A percentile compares a stretch with the other conserved stretches of the same genome.
Evolutionary conservation across 2,329 filamentous ascomycete genomes (phyloP).

Genomic region (Rutstroemia sp.): DNA sequence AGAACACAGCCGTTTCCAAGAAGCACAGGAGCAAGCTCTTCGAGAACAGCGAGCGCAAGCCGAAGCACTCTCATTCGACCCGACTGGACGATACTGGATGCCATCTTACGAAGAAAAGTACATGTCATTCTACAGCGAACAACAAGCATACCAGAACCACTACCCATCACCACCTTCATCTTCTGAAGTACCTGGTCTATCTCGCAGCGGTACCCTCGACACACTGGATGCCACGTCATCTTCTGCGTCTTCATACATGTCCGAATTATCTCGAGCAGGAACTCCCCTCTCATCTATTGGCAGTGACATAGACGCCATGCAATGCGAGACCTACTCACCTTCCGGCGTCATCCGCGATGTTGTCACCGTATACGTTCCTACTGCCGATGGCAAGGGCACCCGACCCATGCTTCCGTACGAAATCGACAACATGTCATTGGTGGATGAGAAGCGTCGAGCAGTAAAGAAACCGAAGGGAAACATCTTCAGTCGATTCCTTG

Average conservation of each 20-base stretch:
- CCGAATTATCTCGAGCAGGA: slow-evolving; percentile 23
- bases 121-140: slow-evolving; percentile 13
- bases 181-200: slow-evolving; percentile 30
- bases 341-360: slow-evolving; percentile 19
- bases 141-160: slow-evolving; percentile 8
- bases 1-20: slow-evolving; percentile 16
- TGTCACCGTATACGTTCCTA: slow-evolving; percentile 22
- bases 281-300: slow-evolving; percentile 30
- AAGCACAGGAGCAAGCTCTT: slow-evolving; percentile 17
- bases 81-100: slow-evolving; percentile 23
- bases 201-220: slow-evolving; percentile 28
- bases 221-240: slow-evolving; percentile 26
- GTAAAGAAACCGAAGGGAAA: slow-evolving; percentile 24
- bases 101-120: slow-evolving; percentile 11
- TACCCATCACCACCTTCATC: slow-evolving; percentile 31
- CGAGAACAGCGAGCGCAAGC: slow-evolving; percentile 18
- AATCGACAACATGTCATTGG: slow-evolving; percentile 21
- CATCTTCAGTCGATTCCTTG: slow-evolving; percentile 25
- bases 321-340: slow-evolving; percentile 7
- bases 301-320: slow-evolving; percentile 19
- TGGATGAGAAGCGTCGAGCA: slow-evolving; percentile 16
- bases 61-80: slow-evolving; percentile 14
- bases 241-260: slow-evolving; percentile 28
- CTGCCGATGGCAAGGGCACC: slow-evolving; percentile 12
- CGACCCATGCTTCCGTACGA: slow-evolving; percentile 26